Evolutionary conservation across 1,139 yeast genomes (phyloP).

Genomic region (Geotrichum klebahnii): DNA sequence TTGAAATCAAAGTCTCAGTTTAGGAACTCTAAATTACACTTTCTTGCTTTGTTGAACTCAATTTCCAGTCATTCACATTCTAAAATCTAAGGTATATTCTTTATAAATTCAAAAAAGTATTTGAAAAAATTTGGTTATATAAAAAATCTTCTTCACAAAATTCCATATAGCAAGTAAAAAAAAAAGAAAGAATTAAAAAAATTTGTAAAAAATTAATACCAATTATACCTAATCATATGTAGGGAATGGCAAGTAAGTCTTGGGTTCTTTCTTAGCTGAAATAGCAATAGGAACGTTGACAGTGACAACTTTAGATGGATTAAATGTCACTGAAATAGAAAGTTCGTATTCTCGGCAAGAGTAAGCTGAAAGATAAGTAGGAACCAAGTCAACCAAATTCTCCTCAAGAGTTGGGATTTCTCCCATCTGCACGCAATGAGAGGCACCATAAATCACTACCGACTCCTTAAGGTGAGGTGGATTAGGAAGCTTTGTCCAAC

Average conservation of each 20-base stretch:
- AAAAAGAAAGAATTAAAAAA: too few species aligned
- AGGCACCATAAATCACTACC: constrained; percentile 8
- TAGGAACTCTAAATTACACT: too few species aligned
- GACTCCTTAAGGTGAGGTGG: constrained; percentile 12
- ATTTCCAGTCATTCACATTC: too few species aligned
- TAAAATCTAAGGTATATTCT: too few species aligned
- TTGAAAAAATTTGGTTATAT: too few species aligned
- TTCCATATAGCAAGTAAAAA: too few species aligned
- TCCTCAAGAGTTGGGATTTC: neutral
- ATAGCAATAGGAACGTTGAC: constrained; percentile 14
- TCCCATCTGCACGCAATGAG: constrained; percentile 9
- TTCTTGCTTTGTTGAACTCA: too few species aligned
- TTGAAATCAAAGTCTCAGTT: too few species aligned
- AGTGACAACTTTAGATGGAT: constrained; percentile 4
- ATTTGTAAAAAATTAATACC: neutral
- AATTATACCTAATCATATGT: neutral
- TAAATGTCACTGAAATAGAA: constrained; percentile 8
- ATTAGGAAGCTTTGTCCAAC: constrained; percentile 13
- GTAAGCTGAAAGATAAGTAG: constrained; percentile 9
- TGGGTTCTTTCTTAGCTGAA: neutral
- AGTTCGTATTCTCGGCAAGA: constrained; percentile 16
- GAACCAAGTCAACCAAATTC: constrained; percentile 5
- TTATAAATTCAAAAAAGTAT: too few species aligned
- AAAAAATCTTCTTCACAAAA: too few species aligned
- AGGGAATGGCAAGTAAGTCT: constrained; percentile 5